These are phyloP conservation scores for Malus sieversii DNA, from an alignment of 306 rosid genomes.

Conservation along the genomic window DNA sequence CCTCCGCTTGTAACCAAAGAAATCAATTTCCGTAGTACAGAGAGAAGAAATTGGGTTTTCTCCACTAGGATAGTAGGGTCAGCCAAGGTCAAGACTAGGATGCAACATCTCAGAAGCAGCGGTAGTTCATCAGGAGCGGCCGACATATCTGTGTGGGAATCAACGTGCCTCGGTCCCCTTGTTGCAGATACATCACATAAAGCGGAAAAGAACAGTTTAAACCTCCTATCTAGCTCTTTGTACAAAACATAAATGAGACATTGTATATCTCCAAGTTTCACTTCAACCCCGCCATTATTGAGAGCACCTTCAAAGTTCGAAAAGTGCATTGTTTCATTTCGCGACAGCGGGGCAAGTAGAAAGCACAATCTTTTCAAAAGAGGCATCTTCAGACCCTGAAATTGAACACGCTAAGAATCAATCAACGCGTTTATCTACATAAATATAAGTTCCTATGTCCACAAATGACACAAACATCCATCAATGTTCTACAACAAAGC, in stretches of 20 bases:
- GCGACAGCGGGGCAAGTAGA: constrained; percentile 19
- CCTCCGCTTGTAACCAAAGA: constrained; percentile 19
- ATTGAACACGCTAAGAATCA: background rate
- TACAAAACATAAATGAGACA: constrained; percentile 40
- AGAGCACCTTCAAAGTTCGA: background rate
- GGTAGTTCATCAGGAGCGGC: constrained; percentile 34
- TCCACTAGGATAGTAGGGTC: constrained; percentile 27
- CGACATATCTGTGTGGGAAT: constrained; percentile 23
- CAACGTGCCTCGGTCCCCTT: background rate
- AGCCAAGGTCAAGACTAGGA: constrained; percentile 37
- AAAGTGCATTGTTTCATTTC: background rate
- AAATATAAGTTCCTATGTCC: background rate
- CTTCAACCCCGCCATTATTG: constrained; percentile 7
- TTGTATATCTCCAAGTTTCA: constrained; percentile 9
- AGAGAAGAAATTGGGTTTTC: constrained; percentile 31
- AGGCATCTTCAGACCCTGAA: constrained; percentile 27
- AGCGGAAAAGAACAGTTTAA: constrained; percentile 29
- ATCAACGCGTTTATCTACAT: background rate
- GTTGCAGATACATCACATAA: constrained; percentile 2
- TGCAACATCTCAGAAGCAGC: constrained; percentile 51
- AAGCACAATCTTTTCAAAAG: constrained; percentile 26
- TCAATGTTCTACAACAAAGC: background rate
- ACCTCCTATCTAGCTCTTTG: constrained; percentile 28
- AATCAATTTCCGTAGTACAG: constrained; percentile 28
- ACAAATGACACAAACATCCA: background rate